Conservation (phyloP, 164 flowering plant species). For the Chloranthus sessilifolius region DNA sequence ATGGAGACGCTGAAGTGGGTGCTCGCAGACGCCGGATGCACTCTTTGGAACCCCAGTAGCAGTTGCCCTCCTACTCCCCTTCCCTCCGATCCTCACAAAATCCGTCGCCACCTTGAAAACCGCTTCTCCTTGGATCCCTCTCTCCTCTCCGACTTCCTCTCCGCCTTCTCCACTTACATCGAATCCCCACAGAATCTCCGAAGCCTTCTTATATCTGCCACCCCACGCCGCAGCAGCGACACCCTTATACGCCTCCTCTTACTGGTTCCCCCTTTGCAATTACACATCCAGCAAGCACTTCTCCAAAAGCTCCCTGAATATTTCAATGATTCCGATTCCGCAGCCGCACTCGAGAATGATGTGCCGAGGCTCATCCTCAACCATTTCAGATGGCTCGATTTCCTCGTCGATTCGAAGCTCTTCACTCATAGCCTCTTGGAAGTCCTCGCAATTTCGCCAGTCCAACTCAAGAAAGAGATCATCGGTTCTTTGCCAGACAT, state of each 20-base stretch:
- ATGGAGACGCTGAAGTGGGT: no score
- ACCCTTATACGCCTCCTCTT: slow-evolving; percentile 59
- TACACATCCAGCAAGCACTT: slow-evolving; percentile 51
- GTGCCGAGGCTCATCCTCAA: slow-evolving; percentile 64
- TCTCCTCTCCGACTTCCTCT: slow-evolving; percentile 45
- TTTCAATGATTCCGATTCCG: slow-evolving; percentile 30
- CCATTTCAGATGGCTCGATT: slow-evolving; percentile 86
- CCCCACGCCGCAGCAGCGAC: slow-evolving; percentile 21
- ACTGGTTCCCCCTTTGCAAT: slow-evolving; percentile 58
- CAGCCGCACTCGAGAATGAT: slow-evolving; percentile 37
- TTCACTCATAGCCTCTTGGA: slow-evolving; percentile 63
- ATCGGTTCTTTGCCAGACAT: slow-evolving; percentile 88
- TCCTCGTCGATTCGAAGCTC: slow-evolving; percentile 52
- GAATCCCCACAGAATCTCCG: slow-evolving; percentile 36
- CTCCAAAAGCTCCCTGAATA: slow-evolving; percentile 82
- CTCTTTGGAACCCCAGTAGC: slow-evolving; percentile 44
- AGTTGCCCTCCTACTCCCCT: slow-evolving; percentile 47
- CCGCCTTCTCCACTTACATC: slow-evolving; percentile 51
- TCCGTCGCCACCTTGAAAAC: slow-evolving; percentile 49
- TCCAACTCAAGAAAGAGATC: slow-evolving; percentile 70
- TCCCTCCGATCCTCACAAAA: slow-evolving; percentile 45
- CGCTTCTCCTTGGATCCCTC: slow-evolving; percentile 32
- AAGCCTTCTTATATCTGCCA: slow-evolving; percentile 43
- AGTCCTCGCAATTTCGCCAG: slow-evolving; percentile 66
- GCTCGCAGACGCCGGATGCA: slow-evolving; percentile 75